Base-by-base conservation (phyloP, 257 asterid genomes). In the Scutellaria barbata region DNA sequence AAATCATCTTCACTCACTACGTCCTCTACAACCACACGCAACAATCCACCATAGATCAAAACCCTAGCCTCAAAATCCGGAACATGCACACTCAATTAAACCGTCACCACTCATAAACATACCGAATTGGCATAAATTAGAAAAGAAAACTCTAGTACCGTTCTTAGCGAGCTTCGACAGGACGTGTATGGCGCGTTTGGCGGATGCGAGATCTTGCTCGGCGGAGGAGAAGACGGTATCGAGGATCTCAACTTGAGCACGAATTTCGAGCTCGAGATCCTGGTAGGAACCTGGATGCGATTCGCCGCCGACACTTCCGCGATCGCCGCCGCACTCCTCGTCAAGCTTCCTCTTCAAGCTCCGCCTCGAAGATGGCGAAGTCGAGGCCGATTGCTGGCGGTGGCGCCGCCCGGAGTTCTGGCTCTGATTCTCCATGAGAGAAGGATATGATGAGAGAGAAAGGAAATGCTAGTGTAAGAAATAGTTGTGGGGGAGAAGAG, bases 281-380 rank as follows among this genome's bases (percentile, higher is more conserved):
- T 76, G 89, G 33, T 75, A 88, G 75, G 83, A 80, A 70, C 81
- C 86, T 35, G 81, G 76, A 6, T 88, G 77, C 78, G 85, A 81
- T 56, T 81, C 83, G 42, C 75, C 80, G 16, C 79, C 90, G 86
- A 81, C 88, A 84, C 77, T 83, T 25, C 45, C 76, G 13, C 82
- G 86, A 82, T 89, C 88, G 17, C 74, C 87, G 30, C 84, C 85
- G 74, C 77, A 80, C 41, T 79, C 95, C 53, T 84, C 90, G 64
- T 84, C 91, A 0, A 84, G 85, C 72, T 95, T 95, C 53, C 99
- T 76, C 87, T 88, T 95, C 84, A 91, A 85, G 80, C 99, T 91
- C 74, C 95, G 74, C 77, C 95, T 74, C 20, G 85, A 77, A 10
- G 82, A 68, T 9, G 87, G 74, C 37, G 83, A 72, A 5, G 75